Conservation (phyloP, 345 rosid genomes). For the Lepidium sativum region DNA sequence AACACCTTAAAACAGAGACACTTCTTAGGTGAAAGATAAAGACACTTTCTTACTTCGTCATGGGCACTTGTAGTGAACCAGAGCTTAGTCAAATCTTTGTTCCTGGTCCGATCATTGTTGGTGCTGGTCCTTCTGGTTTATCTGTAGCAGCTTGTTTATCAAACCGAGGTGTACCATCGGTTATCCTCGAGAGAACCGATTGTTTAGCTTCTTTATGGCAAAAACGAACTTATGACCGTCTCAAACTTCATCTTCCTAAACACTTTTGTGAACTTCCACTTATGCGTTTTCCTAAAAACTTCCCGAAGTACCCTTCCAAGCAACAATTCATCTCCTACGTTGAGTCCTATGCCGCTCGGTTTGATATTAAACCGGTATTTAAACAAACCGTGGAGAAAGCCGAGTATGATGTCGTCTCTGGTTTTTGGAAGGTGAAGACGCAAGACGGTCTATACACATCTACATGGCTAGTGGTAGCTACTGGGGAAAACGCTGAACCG, state of each 20-base stretch:
- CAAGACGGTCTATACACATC: constrained; percentile 45
- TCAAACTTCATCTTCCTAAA: constrained; percentile 86
- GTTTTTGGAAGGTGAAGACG: constrained; percentile 63
- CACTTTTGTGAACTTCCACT: constrained; percentile 76
- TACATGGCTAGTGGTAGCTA: constrained; percentile 66
- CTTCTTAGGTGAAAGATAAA: constrained; percentile 14
- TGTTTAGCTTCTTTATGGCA: constrained; percentile 90
- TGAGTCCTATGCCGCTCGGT: constrained; percentile 59
- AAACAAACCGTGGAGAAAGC: constrained; percentile 51
- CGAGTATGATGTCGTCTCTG: constrained; percentile 35
- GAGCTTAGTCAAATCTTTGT: constrained; percentile 24
- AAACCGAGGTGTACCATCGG: constrained; percentile 48
- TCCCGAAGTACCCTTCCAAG: constrained; percentile 75
- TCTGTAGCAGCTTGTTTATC: constrained; percentile 70
- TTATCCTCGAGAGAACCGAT: constrained; percentile 64
- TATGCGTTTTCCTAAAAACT: constrained; percentile 47
- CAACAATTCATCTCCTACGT: constrained; percentile 64
- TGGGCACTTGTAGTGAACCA: constrained; percentile 37
- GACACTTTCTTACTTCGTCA: constrained; percentile 7
- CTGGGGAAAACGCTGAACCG: constrained; percentile 88
- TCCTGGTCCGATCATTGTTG: constrained; percentile 65
- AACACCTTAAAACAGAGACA: constrained; percentile 22
- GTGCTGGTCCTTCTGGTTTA: constrained; percentile 96
- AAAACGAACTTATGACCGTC: constrained; percentile 68
- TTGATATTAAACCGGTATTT: constrained; percentile 56